Evolutionary conservation across 1,284 basidiomycete genomes (phyloP).

Genomic region (Ustilago vetiveriae): DNA sequence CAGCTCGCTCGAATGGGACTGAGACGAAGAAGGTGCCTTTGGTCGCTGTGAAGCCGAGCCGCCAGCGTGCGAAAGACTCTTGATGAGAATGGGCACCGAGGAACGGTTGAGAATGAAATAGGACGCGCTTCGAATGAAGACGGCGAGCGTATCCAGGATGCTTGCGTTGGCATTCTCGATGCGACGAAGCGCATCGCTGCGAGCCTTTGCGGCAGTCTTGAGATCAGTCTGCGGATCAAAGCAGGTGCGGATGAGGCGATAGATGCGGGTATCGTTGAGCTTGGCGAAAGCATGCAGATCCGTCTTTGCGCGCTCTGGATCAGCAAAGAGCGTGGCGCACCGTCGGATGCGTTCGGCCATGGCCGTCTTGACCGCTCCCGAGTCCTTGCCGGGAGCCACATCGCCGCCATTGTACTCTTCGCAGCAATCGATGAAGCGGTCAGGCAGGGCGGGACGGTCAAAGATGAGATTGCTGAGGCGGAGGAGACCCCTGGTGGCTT

Average conservation of each 20-base stretch:
- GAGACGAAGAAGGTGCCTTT: conserved; percentile 8
- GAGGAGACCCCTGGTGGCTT: conserved; percentile 72
- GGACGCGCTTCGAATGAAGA: conserved; percentile 78
- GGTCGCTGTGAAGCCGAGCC: background rate
- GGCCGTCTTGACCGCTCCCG: conserved; percentile 68
- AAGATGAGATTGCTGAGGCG: conserved; percentile 70
- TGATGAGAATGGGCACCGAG: conserved; percentile 78
- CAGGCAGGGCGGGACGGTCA: conserved; percentile 31
- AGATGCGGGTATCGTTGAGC: conserved; percentile 83
- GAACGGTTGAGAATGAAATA: conserved; percentile 84
- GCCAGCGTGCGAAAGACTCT: conserved; percentile 20
- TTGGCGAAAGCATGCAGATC: conserved; percentile 86
- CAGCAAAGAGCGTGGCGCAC: conserved; percentile 64
- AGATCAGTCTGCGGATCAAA: conserved; percentile 85
- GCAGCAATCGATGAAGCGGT: conserved; percentile 55
- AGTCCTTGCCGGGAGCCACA: conserved; percentile 78
- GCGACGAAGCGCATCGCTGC: conserved; percentile 52
- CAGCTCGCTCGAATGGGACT: conserved; percentile 15
- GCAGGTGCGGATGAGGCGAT: conserved; percentile 82
- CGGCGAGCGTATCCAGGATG: conserved; percentile 73
- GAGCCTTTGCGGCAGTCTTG: conserved; percentile 78
- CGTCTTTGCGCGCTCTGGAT: conserved; percentile 78
- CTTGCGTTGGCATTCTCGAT: conserved; percentile 39
- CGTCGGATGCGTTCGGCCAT: conserved; percentile 46
- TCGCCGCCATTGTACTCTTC: conserved; percentile 71